Evolutionary conservation across 1,284 basidiomycete genomes (phyloP), one percentile per base, ranked within the genome.

Genomic region (Sporisorium iseilematis-ciliati): DNA sequence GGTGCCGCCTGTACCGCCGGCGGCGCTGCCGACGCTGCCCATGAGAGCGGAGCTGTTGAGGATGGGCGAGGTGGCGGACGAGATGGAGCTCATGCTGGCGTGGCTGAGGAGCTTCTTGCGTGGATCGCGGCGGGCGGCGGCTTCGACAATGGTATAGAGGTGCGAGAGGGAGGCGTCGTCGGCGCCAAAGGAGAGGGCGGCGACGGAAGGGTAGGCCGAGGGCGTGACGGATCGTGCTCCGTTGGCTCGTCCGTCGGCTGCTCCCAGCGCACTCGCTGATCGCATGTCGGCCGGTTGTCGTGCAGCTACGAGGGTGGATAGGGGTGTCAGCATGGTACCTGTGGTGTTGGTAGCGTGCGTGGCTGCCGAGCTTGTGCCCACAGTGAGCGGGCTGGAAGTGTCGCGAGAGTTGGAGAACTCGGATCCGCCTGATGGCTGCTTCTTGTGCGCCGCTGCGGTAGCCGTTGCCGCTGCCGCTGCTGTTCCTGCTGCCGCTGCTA

Each of bases 91-190:
- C 43, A 71, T 67, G 51, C 54, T 58, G 18, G 64, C 65, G 50
- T 76, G 69, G 4, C 65, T 63, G 23, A 72, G 26, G 7, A 76
- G 62, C 7, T 48, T n/a, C 31, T 60, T 63, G 33, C 69, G 63
- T 7, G 77, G 73, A 35, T 74, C 75, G 8, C 79, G 70, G 3
- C 78, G 75, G 10, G 78, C 77, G 0, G 80, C 81, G 3, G 77
- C 77, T 35, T 82, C 80, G 26, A 80, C 77, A 21, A 82, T 63
- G 2, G 78, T 75, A 59, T 80, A 81, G 25, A 82, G 72, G 31
- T 80, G 75, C 33, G 68, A 66, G 4, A 82, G 62, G 3, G 76
- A 77, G 4, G 68, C 67, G 31, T 81, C 78, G 57, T 72, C 78
- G 1, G 65, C 69, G 4, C 57, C 65, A 29, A 67, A 75, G 3